A percentile compares a stretch with the other conserved stretches of the same genome.
Conservation (phyloP, 768 basidiomycete genomes). For the Phaeotremella skinneri region DNA sequence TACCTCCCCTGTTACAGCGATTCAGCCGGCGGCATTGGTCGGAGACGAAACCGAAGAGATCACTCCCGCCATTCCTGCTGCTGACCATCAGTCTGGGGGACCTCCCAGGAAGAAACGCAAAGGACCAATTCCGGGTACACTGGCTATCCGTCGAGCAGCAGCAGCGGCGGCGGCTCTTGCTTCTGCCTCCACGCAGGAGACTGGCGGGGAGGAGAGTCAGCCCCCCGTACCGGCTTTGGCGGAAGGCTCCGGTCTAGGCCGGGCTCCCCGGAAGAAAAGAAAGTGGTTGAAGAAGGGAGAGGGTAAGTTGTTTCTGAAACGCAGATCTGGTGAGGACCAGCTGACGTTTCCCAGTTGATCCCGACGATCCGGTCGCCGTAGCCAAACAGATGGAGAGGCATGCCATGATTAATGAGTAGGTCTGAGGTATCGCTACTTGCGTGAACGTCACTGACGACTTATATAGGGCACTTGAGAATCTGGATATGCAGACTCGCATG, state of each 20-base stretch:
- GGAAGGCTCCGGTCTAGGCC: neutral
- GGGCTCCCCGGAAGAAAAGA: constrained; percentile 32
- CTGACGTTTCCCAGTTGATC: constrained; percentile 32
- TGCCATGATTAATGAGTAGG: constrained; percentile 41
- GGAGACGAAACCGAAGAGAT: neutral
- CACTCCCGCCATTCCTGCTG: no score
- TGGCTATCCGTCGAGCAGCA: neutral
- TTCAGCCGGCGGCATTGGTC: neutral
- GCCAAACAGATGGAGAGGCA: constrained; percentile 35
- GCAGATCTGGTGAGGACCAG: neutral
- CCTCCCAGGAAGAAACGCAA: neutral
- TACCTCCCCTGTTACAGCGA: neutral
- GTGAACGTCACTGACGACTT: neutral
- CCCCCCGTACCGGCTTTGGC: neutral
- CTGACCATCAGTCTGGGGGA: neutral
- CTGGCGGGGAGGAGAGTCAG: neutral
- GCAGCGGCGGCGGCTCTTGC: no score
- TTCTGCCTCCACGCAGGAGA: no score
- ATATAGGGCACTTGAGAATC: constrained; percentile 29
- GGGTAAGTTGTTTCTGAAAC: constrained; percentile 20
- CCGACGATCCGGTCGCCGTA: constrained; percentile 38
- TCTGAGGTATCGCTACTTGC: neutral
- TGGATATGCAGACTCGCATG: constrained; percentile 31
- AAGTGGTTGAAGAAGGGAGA: constrained; percentile 36
- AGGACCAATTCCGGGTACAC: neutral